Evolutionary conservation across 2,329 filamentous ascomycete genomes (phyloP), one percentile per base, ranked within the genome.

Genomic region (Exophiala aquamarina): DNA sequence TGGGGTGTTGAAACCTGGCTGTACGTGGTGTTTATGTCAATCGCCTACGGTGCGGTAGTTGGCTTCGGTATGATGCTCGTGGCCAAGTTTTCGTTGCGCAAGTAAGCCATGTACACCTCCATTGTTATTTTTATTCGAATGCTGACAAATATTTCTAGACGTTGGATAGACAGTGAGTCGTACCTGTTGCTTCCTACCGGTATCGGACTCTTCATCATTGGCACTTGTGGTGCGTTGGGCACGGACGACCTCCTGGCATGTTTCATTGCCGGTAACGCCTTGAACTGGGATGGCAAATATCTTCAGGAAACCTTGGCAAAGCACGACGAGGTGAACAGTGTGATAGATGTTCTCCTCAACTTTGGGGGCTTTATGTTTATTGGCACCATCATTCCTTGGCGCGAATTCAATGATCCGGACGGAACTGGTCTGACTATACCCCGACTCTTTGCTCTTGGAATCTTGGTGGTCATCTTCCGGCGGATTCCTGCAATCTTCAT

Each of bases 311-410:
- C 75, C 0, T 70, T 79, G 47, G 65, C 70, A 7, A 73, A 79
- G 7, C 79, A 82, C 56, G 81, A 83, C 47, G 78, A 82, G 37
- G 79, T 83, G 55, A 83, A 83, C 59, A 70, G 73, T 2, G 74
- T 72, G 29, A 69, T 83, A 10, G 79, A 83, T 41, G 74, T 79
- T 0, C 60, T 83, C 0, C 68, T 83, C 40, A 83, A 83, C 59
- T 79, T 81, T 55, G 78, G 73, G 6, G 97, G 96, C 69, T 97
- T 98, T 67, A 92, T 98, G 58, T 98, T 93, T 66, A 86, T 98
- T 55, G 93, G 93, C 44, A 88, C 93, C 41, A 95, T 98, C 66
- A 93, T 98, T 52, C 93, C 93, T 1, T 98, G 93, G 93, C 81
- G 85, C 60, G 83, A 89, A 65, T 98, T 84, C 77, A 95, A 96